Percentiles rank a stretch among this genome's conserved stretches.
phyloP scores from a whole-genome alignment of 2,329 filamentous ascomycete species.

The Alternaria triticina region DNA sequence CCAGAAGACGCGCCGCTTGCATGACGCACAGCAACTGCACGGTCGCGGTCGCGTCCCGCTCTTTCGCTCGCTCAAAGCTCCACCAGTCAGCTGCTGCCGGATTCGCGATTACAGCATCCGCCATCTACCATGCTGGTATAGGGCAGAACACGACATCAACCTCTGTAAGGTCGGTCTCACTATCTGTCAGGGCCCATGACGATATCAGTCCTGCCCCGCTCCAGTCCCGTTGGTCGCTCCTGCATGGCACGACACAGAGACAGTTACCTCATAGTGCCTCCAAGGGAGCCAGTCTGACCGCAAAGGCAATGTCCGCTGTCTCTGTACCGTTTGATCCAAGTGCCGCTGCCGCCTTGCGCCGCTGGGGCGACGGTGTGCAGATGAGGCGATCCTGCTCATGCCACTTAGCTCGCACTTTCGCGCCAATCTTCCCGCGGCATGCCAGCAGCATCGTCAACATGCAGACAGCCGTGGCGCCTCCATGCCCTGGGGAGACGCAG shows the following conservation, averaged over 20 bases:
- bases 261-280: slow-evolving; percentile 1
- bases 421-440: slow-evolving; percentile 16
- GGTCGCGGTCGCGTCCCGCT: slow-evolving; percentile 11
- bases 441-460: slow-evolving; percentile 12
- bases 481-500: slow-evolving; percentile 15
- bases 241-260: slow-evolving; percentile 6
- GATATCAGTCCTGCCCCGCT: slow-evolving; percentile 14
- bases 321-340: not conserved
- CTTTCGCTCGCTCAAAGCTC: slow-evolving; percentile 8
- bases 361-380: slow-evolving; percentile 1
- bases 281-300: not conserved
- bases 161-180: slow-evolving; percentile 13
- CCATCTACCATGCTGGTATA: slow-evolving; percentile 11
- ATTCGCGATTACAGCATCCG: slow-evolving; percentile 16
- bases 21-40: slow-evolving; percentile 32
- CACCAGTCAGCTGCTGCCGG: slow-evolving; percentile 25
- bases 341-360: slow-evolving; percentile 5
- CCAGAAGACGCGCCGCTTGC: slow-evolving; percentile 10
- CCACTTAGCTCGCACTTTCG: slow-evolving; percentile 7
- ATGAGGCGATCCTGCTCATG: slow-evolving; percentile 11
- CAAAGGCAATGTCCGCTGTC: not conserved
- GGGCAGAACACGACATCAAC: slow-evolving; percentile 23
- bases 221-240: slow-evolving; percentile 1
- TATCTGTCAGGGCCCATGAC: slow-evolving; percentile 16
- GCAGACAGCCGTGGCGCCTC: slow-evolving; percentile 11